Conservation (phyloP, 805 yeast genomes). For the Wickerhamiella cacticola region DNA sequence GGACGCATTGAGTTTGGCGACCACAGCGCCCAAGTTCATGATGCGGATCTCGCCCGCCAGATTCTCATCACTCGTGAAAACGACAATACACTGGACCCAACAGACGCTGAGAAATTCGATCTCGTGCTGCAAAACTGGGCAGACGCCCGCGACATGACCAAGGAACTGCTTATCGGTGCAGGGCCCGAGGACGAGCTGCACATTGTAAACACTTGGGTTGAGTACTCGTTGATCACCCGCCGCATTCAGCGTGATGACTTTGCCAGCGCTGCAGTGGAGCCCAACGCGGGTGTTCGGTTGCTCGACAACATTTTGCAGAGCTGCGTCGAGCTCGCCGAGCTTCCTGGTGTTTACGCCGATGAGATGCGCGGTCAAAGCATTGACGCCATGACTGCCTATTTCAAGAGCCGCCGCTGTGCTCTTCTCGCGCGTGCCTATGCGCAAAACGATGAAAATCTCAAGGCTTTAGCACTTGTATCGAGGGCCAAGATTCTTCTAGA, state of each 20-base stretch:
- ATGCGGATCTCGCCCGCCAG: slow-evolving; percentile 55
- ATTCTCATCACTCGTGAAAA: slow-evolving; percentile 24
- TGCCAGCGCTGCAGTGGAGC: slow-evolving; percentile 12
- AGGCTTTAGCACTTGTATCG: slow-evolving; percentile 26
- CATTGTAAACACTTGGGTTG: slow-evolving; percentile 61
- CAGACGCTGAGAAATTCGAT: slow-evolving; percentile 37
- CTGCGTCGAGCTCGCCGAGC: slow-evolving; percentile 49
- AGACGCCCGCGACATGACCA: slow-evolving; percentile 51
- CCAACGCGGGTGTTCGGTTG: slow-evolving; percentile 31
- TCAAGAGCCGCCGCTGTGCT: slow-evolving; percentile 34
- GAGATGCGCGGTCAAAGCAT: slow-evolving; percentile 51
- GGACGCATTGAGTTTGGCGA: slow-evolving; percentile 46
- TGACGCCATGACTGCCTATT: slow-evolving; percentile 38
- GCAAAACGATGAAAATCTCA: slow-evolving; percentile 25
- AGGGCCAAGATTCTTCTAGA: slow-evolving; percentile 16
- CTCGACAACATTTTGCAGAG: slow-evolving; percentile 42
- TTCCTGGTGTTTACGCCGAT: slow-evolving; percentile 89
- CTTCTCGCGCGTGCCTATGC: slow-evolving; percentile 33
- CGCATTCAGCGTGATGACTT: slow-evolving; percentile 63
- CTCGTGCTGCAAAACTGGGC: slow-evolving; percentile 51
- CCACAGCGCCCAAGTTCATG: slow-evolving; percentile 50
- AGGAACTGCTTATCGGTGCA: slow-evolving; percentile 40
- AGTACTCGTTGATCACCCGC: slow-evolving; percentile 51
- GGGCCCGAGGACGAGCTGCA: slow-evolving; percentile 56
- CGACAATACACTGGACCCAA: slow-evolving; percentile 20